Percentiles rank a stretch among this genome's conserved stretches.
These are phyloP conservation scores for Piromyces finnis DNA, from an alignment of 192 early-diverging fungal genomes.

Conservation along the genomic window DNA sequence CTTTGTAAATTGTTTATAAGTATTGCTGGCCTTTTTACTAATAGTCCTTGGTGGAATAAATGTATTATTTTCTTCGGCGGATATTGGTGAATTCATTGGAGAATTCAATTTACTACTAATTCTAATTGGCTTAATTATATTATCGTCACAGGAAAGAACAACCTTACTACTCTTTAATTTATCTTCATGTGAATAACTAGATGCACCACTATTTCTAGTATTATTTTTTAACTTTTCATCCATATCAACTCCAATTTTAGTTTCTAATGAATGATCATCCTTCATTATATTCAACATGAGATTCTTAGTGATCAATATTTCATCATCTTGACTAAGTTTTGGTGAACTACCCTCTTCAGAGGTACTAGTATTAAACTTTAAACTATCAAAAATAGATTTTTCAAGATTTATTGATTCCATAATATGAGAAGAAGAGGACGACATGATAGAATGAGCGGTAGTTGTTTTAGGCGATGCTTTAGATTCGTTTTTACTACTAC, in stretches of 20 bases:
- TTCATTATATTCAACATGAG: not conserved
- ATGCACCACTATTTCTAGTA: not conserved
- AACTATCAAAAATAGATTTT: not conserved
- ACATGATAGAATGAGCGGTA: not conserved
- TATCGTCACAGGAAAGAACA: not conserved
- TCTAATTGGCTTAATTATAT: not conserved
- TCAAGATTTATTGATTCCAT: not conserved
- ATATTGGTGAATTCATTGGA: too few relatives aligned
- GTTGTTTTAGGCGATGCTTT: not conserved
- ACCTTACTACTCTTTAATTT: not conserved
- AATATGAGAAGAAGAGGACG: not conserved
- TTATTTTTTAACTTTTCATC: not conserved
- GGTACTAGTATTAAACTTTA: not conserved
- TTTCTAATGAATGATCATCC: not conserved
- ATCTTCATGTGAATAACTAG: not conserved
- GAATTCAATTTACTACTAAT: not conserved
- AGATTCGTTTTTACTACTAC: not conserved
- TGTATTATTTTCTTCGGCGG: not conserved
- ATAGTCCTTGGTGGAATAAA: not conserved
- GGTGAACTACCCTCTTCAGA: not conserved
- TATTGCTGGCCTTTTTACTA: not conserved
- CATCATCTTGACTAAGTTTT: too few relatives aligned
- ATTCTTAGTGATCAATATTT: not conserved
- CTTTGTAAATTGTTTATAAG: not conserved
- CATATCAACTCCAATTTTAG: not conserved